Evolutionary conservation across 192 early-diverging fungal species (phyloP).

Genomic region (Paraglomus brasilianum): DNA sequence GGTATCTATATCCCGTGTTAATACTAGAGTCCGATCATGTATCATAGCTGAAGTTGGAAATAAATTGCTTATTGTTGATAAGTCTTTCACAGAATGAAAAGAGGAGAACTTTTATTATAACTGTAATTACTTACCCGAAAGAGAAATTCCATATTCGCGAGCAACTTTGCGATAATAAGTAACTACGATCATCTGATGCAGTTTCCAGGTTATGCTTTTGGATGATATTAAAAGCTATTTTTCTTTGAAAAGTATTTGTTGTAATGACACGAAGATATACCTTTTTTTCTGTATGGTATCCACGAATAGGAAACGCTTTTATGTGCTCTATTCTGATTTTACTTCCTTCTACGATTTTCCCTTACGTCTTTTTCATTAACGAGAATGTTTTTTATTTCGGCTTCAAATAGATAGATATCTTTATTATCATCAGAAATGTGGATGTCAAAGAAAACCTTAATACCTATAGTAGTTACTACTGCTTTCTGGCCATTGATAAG

Average conservation of each 20-base stretch:
- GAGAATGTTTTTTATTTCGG: slow-evolving; percentile 3
- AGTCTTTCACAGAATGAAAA: background rate
- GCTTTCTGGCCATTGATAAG: background rate
- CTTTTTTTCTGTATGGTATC: too few relatives aligned
- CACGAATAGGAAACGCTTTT: slow-evolving; percentile 20
- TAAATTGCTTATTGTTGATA: background rate
- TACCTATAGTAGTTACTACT: background rate
- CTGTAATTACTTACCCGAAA: slow-evolving; percentile 8
- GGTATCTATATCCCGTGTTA: slow-evolving; percentile 11
- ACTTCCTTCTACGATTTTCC: background rate
- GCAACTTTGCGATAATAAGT: slow-evolving; percentile 16
- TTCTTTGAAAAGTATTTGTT: slow-evolving; percentile 11
- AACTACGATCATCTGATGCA: too few relatives aligned
- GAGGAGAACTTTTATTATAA: background rate
- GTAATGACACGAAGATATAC: background rate
- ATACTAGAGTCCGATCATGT: slow-evolving; percentile 5
- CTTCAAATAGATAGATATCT: slow-evolving; percentile 1
- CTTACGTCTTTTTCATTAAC: background rate
- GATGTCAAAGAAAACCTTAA: slow-evolving; percentile 15
- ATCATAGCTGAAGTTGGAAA: background rate
- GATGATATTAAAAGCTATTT: background rate
- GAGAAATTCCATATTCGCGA: slow-evolving; percentile 11
- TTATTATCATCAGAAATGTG: background rate
- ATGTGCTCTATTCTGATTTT: background rate
- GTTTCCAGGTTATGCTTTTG: background rate